Conservation (phyloP, 2,329 filamentous ascomycete genomes). For the Coniochaeta sp. region DNA sequence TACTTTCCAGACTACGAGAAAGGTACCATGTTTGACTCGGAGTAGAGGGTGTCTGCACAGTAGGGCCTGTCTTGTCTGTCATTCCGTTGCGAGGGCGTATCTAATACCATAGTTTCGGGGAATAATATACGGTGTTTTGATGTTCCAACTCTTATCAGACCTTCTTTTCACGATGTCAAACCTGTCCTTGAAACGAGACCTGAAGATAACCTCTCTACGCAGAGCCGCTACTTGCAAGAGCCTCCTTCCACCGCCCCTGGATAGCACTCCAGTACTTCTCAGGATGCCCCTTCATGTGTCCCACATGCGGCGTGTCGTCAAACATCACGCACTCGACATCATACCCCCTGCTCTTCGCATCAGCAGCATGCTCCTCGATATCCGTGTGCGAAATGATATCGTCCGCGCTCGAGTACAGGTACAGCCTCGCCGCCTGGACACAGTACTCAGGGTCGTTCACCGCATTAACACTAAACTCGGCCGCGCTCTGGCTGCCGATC, state of each 20-base stretch:
- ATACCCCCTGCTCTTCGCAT: constrained; percentile 41
- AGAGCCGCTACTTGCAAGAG: neutral
- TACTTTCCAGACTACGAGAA: constrained; percentile 53
- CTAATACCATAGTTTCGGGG: neutral
- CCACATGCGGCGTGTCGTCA: constrained; percentile 51
- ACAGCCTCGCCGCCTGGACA: constrained; percentile 35
- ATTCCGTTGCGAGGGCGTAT: neutral
- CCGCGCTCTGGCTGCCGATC: constrained; percentile 31
- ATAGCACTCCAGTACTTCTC: constrained; percentile 50
- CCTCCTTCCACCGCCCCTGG: constrained; percentile 2
- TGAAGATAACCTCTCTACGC: neutral
- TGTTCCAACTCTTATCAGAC: neutral
- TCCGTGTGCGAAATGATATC: constrained; percentile 48
- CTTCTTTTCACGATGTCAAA: neutral
- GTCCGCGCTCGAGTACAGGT: constrained; percentile 52
- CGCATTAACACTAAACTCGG: constrained; percentile 27
- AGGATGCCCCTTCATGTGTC: constrained; percentile 50
- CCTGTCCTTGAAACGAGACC: neutral
- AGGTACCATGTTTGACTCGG: constrained; percentile 14
- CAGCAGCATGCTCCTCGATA: constrained; percentile 44
- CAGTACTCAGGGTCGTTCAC: constrained; percentile 29
- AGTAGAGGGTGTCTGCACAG: neutral
- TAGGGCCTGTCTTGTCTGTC: neutral
- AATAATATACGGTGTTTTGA: neutral
- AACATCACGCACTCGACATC: constrained; percentile 43